Conservation (phyloP, 2,329 filamentous ascomycete species). For the Penicillium palitans region DNA sequence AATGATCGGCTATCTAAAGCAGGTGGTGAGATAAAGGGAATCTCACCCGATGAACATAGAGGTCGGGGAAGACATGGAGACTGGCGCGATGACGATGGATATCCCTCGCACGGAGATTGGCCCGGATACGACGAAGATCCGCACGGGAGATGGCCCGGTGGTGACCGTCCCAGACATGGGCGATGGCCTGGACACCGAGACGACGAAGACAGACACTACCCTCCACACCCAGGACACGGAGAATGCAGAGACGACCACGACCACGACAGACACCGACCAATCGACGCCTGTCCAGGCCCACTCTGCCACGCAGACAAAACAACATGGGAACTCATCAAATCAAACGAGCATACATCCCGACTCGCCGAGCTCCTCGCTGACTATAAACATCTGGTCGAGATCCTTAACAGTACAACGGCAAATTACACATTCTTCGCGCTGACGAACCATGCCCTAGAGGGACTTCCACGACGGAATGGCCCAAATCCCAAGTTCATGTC, state of each 20-base stretch:
- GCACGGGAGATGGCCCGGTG: not conserved
- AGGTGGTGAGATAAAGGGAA: not conserved
- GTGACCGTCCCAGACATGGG: not conserved
- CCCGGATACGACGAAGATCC: not conserved
- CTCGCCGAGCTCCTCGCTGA: slow-evolving; percentile 74
- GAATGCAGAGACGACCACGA: not conserved
- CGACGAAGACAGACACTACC: not conserved
- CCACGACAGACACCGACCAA: not conserved
- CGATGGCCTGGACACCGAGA: not conserved
- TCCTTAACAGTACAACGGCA: slow-evolving; percentile 63
- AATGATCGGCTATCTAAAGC: not conserved
- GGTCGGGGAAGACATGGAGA: not conserved
- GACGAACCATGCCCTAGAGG: slow-evolving; percentile 68
- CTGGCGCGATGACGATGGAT: not conserved
- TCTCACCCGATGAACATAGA: not conserved
- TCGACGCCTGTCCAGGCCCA: slow-evolving; percentile 28
- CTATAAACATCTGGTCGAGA: slow-evolving; percentile 67
- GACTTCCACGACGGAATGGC: slow-evolving; percentile 53
- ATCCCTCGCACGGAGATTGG: not conserved
- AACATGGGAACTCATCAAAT: slow-evolving; percentile 76
- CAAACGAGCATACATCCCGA: slow-evolving; percentile 73
- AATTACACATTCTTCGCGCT: slow-evolving; percentile 85
- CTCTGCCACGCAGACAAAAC: slow-evolving; percentile 61
- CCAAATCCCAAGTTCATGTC: slow-evolving; percentile 61
- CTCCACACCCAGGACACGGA: not conserved